phyloP scores from a whole-genome alignment of 148 eudicot genomes.

The Polygonum aviculare region DNA sequence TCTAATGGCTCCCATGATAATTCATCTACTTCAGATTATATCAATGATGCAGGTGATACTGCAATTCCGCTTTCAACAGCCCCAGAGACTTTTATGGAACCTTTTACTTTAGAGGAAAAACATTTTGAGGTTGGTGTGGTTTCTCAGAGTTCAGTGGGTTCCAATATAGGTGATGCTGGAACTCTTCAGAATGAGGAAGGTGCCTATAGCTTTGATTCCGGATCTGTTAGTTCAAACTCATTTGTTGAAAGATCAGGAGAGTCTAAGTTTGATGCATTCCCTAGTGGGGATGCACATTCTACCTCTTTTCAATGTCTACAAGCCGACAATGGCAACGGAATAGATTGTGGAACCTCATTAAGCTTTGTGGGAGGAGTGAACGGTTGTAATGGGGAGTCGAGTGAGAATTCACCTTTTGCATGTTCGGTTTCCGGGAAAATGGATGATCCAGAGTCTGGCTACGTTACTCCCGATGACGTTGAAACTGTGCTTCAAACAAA shows the following conservation, averaged over 20 bases:
- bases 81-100: slow-evolving; percentile 17
- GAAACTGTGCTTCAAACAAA: slow-evolving; percentile 8
- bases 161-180: slow-evolving; percentile 9
- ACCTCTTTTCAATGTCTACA: neutral
- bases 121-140: slow-evolving; percentile 18
- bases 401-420: slow-evolving; percentile 4
- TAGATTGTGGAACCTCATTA: slow-evolving; percentile 13
- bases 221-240: neutral
- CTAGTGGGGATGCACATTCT: slow-evolving; percentile 9
- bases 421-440: slow-evolving; percentile 10
- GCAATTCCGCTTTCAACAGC: slow-evolving; percentile 22
- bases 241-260: neutral
- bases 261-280: neutral
- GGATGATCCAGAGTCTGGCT: slow-evolving; percentile 6
- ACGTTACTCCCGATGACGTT: neutral
- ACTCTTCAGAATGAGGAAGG: slow-evolving; percentile 16
- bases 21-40: neutral
- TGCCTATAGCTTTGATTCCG: neutral
- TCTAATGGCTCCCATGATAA: neutral
- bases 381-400: slow-evolving; percentile 8
- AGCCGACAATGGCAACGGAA: slow-evolving; percentile 11
- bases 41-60: neutral
- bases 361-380: slow-evolving; percentile 10
- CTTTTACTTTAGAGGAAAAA: slow-evolving; percentile 19
- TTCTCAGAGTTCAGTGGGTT: slow-evolving; percentile 13